These are phyloP conservation scores for Neckera pumila DNA, from an alignment of 225 moss, liverwort and hornwort species.

Conservation along the genomic window DNA sequence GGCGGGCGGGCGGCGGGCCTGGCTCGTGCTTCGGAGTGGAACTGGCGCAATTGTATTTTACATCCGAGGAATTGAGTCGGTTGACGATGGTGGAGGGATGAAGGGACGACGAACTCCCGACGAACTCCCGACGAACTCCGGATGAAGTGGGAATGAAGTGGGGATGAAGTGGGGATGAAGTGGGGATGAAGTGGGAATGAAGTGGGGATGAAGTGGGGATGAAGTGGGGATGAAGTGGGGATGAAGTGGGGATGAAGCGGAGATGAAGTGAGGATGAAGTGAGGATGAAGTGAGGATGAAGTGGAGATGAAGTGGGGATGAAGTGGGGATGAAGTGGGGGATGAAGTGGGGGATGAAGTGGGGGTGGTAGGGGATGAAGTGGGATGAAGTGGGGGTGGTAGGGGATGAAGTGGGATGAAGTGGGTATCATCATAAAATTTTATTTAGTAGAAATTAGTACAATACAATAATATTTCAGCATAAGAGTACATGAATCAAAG, in stretches of 20 bases:
- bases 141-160: background rate
- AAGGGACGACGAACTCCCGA: background rate
- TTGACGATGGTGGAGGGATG: background rate
- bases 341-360: too few species aligned
- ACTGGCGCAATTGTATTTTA: background rate
- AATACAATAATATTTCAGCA: background rate
- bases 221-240: too few species aligned
- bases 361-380: too few species aligned
- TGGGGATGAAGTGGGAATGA: background rate
- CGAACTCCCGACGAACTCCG: background rate
- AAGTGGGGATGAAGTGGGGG: background rate
- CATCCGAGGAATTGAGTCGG: background rate
- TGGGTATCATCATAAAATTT: too few species aligned
- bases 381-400: background rate
- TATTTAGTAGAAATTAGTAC: background rate
- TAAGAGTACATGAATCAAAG: background rate
- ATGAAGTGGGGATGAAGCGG: too few species aligned
- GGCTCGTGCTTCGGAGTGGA: background rate
- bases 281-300: too few species aligned
- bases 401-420: too few species aligned
- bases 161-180: background rate
- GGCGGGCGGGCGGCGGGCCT: background rate
- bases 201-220: too few species aligned
- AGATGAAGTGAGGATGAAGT: too few species aligned
- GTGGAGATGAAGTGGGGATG: background rate